Conservation (phyloP, 2,329 filamentous ascomycete species). For the Bipolaris victoriae region DNA sequence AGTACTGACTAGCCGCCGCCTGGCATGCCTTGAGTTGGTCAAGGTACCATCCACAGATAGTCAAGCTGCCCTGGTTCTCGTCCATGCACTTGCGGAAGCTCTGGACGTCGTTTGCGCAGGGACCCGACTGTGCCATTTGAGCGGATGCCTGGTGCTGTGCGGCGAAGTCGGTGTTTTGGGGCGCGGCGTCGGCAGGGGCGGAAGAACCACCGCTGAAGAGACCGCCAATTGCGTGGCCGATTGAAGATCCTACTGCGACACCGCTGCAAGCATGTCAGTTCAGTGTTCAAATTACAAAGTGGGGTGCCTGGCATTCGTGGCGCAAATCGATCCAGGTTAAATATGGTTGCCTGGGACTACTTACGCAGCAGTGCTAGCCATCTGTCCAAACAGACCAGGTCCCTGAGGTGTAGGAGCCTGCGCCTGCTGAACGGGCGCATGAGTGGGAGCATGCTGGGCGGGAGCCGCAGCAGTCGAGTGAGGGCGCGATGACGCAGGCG, state of each 20-base stretch:
- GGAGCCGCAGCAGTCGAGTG: slow-evolving; percentile 69
- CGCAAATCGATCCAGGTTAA: not conserved
- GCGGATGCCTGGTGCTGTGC: slow-evolving; percentile 50
- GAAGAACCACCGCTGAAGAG: slow-evolving; percentile 78
- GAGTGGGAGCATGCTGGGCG: slow-evolving; percentile 45
- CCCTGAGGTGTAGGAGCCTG: slow-evolving; percentile 63
- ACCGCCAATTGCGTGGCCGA: slow-evolving; percentile 92
- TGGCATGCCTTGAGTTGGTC: slow-evolving; percentile 77
- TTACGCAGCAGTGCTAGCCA: slow-evolving; percentile 97
- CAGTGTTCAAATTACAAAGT: not conserved
- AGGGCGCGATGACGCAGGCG: slow-evolving; percentile 55
- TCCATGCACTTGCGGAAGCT: slow-evolving; percentile 97
- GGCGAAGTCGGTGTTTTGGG: slow-evolving; percentile 43
- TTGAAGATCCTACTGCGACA: slow-evolving; percentile 93
- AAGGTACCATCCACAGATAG: slow-evolving; percentile 96
- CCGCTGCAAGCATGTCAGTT: slow-evolving; percentile 63
- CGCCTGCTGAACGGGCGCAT: slow-evolving; percentile 56
- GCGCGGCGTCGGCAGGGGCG: slow-evolving; percentile 57
- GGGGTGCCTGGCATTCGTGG: not conserved
- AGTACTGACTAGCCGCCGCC: slow-evolving; percentile 56
- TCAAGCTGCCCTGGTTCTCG: slow-evolving; percentile 90
- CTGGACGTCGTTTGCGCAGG: slow-evolving; percentile 78
- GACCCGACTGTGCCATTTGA: slow-evolving; percentile 40
- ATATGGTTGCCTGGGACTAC: slow-evolving; percentile 49
- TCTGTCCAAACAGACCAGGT: slow-evolving; percentile 90